These are phyloP conservation scores for Coelastrella sp. DNA, from an alignment of 139 green algal species.

Conservation along the genomic window DNA sequence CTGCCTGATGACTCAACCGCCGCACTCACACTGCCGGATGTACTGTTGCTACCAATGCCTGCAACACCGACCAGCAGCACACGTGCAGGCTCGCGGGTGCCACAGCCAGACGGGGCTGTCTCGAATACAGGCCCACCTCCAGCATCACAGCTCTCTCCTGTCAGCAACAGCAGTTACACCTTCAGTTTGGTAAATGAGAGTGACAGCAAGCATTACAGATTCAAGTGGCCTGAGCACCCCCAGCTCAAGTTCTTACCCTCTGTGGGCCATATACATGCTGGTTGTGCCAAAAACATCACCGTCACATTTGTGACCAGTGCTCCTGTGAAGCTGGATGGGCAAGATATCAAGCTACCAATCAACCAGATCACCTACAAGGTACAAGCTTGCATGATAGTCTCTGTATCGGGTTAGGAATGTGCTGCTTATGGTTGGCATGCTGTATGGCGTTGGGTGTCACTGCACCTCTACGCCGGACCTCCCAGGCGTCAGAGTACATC, in stretches of 20 bases:
- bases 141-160: background rate
- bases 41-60: constrained; percentile 50
- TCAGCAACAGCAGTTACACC: constrained; percentile 28
- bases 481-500: too few relatives aligned
- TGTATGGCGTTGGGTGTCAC: too few relatives aligned
- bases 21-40: constrained; percentile 74
- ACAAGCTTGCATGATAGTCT: too few relatives aligned
- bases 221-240: constrained; percentile 66
- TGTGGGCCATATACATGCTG: constrained; percentile 74
- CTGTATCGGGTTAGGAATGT: too few relatives aligned
- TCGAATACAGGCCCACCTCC: too few relatives aligned
- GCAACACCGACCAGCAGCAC: constrained; percentile 8
- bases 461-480: too few relatives aligned
- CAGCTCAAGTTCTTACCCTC: constrained; percentile 70
- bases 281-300: constrained; percentile 67
- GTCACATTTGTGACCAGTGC: constrained; percentile 64
- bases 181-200: constrained; percentile 57
- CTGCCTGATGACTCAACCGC: constrained; percentile 69
- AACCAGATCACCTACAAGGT: constrained; percentile 45
- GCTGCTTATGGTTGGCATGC: background rate
- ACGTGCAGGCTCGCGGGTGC: background rate
- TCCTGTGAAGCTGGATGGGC: constrained; percentile 62
- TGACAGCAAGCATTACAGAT: constrained; percentile 65
- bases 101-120: constrained; percentile 16
- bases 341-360: constrained; percentile 54